These are phyloP conservation scores for Aspergillus hiratsukae DNA, from an alignment of 2,329 filamentous ascomycete genomes.

Conservation along the genomic window DNA sequence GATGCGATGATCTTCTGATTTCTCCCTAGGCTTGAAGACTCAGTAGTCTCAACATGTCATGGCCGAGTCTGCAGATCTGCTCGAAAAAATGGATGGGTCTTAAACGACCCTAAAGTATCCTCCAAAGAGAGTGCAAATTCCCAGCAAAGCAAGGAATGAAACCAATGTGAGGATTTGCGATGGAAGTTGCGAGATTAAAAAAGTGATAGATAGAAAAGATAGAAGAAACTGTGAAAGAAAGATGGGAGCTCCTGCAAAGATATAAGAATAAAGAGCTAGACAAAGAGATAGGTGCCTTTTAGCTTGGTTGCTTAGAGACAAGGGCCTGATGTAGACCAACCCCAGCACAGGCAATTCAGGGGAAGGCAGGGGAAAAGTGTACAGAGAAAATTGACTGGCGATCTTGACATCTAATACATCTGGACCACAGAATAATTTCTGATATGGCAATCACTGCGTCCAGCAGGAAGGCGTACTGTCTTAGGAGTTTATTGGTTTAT, in stretches of 20 bases:
- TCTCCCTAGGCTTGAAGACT: slow-evolving; percentile 4
- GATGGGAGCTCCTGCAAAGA: neutral
- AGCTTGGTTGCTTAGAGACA: neutral
- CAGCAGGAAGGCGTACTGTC: slow-evolving; percentile 10
- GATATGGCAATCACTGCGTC: slow-evolving; percentile 6
- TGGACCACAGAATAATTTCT: neutral
- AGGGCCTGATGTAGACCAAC: neutral
- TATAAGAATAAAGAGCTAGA: neutral
- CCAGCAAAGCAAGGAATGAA: neutral
- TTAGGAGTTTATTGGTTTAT: slow-evolving; percentile 16
- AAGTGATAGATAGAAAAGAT: neutral
- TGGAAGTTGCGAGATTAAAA: neutral
- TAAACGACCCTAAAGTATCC: neutral
- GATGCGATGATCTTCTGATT: slow-evolving; percentile 4
- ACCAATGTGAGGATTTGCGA: neutral
- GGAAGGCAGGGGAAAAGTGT: slow-evolving; percentile 1
- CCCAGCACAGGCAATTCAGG: neutral
- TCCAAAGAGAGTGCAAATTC: neutral
- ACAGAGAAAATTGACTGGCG: slow-evolving; percentile 8
- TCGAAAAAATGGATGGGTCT: neutral
- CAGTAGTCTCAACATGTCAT: slow-evolving; percentile 13
- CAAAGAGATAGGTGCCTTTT: neutral
- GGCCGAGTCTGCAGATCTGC: slow-evolving; percentile 5
- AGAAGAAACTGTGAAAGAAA: neutral
- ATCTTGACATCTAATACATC: slow-evolving; percentile 3